Conservation (phyloP, 345 rosid species). For the Acer saccharum region DNA sequence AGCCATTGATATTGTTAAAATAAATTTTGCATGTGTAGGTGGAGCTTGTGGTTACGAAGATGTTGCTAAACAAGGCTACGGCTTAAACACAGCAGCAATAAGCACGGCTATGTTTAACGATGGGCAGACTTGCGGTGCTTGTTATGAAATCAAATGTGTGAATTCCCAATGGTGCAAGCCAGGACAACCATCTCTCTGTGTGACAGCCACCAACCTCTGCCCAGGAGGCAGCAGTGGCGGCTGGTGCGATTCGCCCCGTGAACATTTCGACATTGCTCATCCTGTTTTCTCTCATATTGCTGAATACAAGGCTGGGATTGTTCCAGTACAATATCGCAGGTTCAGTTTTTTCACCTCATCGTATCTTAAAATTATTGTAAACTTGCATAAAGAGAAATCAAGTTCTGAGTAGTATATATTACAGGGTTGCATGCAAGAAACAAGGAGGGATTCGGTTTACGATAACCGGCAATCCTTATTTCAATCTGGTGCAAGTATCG, state of each 20-base stretch:
- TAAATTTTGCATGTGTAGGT: constrained; percentile 45
- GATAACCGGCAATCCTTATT: constrained; percentile 64
- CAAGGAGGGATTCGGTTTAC: constrained; percentile 74
- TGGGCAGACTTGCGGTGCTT: constrained; percentile 54
- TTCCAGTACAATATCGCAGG: constrained; percentile 74
- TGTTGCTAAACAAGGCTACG: constrained; percentile 43
- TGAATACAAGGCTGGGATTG: constrained; percentile 52
- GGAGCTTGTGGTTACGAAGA: constrained; percentile 63
- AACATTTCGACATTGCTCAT: constrained; percentile 76
- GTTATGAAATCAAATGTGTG: constrained; percentile 49
- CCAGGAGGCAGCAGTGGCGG: constrained; percentile 69
- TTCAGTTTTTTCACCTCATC: not conserved
- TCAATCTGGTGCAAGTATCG: constrained; percentile 53
- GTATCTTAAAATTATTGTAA: not conserved
- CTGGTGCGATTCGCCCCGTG: constrained; percentile 76
- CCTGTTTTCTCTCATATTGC: constrained; percentile 59
- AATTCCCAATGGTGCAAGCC: constrained; percentile 52
- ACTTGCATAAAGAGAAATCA: not conserved
- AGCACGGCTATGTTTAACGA: constrained; percentile 48
- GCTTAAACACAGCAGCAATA: constrained; percentile 46
- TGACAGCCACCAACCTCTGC: constrained; percentile 82
- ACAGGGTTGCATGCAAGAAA: constrained; percentile 75
- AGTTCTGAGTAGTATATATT: not conserved
- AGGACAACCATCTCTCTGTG: constrained; percentile 49
- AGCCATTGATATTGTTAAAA: not conserved